Evolutionary conservation across 352 stramenopile species (phyloP), one percentile per base, ranked within the genome.

Genomic region (Pythium monospermum): DNA sequence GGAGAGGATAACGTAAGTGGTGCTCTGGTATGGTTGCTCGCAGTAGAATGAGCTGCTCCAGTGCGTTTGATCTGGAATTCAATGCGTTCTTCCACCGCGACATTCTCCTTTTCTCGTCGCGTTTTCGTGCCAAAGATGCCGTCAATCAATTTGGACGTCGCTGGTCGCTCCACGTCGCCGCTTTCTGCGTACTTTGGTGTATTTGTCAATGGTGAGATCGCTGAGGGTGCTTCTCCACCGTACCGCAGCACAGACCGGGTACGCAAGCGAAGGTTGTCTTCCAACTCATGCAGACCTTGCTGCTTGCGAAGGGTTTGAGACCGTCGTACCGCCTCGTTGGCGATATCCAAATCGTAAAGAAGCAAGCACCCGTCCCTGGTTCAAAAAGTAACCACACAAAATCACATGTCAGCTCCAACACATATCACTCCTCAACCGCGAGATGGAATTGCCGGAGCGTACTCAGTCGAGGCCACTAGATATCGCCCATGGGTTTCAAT

Each of bases 341-440:
- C 72, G 46, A 92, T 88, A 18, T 91, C 76, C 57, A 94, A 56
- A 53, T 91, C 83, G 56, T 91, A 91, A 4, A 94, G 64, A 22
- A 94, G 59, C 37, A 94, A 49, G 45, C 68, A 86, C 0, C 80
- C 83, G 64, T 94, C 80, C 22, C 83, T 94, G 58, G n/a, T n/a
- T n/a, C n/a, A n/a, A n/a, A n/a, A n/a, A n/a, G n/a, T n/a, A n/a
- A n/a, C n/a, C 6, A 45, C 8, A 43, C 35, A 52, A 41, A 36
- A 37, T 32, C 10, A 21, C 15, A 53, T 16, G 46, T 51, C 11
- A 53, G 16, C 33, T 21, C 46, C 18, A 12, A 22, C 38, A 31
- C 30, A 13, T 13, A 8, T 13, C 30, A 35, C 30, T 35, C 30
- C n/a, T n/a, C n/a, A n/a, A n/a, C n/a, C n/a, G n/a, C n/a, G n/a